phyloP scores from a whole-genome alignment of 148 eudicot species.

The Bassia scoparia region DNA sequence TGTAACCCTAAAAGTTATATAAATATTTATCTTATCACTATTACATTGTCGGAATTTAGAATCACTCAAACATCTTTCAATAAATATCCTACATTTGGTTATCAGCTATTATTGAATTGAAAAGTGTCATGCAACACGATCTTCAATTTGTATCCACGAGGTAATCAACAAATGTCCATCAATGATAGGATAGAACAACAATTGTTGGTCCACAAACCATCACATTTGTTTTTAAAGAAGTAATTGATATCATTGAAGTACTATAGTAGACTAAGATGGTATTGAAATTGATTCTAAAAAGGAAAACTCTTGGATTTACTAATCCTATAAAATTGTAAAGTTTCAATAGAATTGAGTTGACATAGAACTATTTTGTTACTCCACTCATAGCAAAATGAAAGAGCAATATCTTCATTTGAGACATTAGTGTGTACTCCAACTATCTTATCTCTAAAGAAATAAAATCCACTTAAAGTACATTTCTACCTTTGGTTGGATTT shows the following conservation, averaged over 20 bases:
- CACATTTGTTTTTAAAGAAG: background rate
- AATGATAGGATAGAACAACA: background rate
- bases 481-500: background rate
- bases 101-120: too few species aligned
- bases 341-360: constrained; percentile 7
- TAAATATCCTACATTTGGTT: too few species aligned
- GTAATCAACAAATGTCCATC: too few species aligned
- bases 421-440: background rate
- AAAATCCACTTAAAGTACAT: background rate
- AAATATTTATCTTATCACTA: too few species aligned
- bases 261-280: background rate
- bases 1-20: too few species aligned
- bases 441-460: background rate
- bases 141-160: too few species aligned
- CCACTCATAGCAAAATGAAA: constrained; percentile 8
- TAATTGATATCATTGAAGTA: background rate
- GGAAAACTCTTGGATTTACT: background rate
- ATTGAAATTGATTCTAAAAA: background rate
- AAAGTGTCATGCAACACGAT: too few species aligned
- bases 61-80: too few species aligned
- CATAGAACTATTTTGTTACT: constrained; percentile 1
- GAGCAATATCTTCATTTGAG: background rate
- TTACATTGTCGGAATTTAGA: too few species aligned
- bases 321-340: background rate
- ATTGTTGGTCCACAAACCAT: background rate